Conservation (phyloP, 768 basidiomycete species). For the Artomyces pyxidatus region DNA sequence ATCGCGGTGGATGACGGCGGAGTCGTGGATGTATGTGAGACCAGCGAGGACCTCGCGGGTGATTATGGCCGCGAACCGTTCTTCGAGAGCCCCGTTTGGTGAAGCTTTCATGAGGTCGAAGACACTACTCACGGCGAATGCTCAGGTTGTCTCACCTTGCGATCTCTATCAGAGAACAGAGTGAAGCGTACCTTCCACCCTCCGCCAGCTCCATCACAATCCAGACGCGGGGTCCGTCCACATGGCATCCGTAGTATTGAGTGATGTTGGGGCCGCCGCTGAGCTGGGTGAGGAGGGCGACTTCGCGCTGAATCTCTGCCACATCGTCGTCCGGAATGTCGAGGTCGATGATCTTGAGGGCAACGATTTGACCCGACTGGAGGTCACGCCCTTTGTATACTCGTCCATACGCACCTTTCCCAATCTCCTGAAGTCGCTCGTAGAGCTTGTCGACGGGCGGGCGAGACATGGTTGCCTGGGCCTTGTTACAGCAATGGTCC, state of each 20-base stretch:
- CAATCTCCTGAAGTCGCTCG: conserved; percentile 83
- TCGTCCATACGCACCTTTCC: conserved; percentile 93
- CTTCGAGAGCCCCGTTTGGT: conserved; percentile 69
- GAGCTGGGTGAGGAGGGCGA: conserved; percentile 84
- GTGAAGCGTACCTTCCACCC: conserved; percentile 56
- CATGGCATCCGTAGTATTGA: conserved; percentile 92
- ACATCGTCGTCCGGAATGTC: conserved; percentile 85
- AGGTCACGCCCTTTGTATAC: conserved; percentile 89
- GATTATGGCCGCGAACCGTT: conserved; percentile 83
- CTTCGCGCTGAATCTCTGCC: conserved; percentile 92
- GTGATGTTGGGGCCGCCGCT: conserved; percentile 88
- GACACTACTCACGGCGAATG: conserved; percentile 47
- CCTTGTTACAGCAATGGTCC: no score
- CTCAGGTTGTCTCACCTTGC: no score
- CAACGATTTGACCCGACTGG: conserved; percentile 80
- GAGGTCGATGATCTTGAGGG: conserved; percentile 97
- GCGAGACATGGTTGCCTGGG: not conserved
- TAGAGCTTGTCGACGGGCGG: conserved; percentile 66
- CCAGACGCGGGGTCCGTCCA: conserved; percentile 95
- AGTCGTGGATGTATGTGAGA: conserved; percentile 85
- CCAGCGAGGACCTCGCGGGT: conserved; percentile 83
- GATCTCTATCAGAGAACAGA: not conserved
- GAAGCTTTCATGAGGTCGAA: conserved; percentile 88
- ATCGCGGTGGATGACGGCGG: conserved; percentile 93
- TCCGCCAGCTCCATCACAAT: conserved; percentile 98